Conservation (phyloP, 352 stramenopile species). For the Globisporangium perplexum region DNA sequence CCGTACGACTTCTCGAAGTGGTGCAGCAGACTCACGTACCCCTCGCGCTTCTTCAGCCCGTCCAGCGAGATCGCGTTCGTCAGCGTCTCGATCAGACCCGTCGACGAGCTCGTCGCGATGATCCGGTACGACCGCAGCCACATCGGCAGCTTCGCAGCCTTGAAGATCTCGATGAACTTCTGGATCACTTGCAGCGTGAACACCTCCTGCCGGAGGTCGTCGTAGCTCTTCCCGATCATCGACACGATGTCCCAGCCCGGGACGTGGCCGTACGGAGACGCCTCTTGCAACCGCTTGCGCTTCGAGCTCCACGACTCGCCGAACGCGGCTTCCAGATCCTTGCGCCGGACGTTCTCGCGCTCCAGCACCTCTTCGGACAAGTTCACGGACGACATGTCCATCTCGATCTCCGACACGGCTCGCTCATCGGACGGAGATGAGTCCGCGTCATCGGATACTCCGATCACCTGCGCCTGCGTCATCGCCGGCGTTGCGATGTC, state of each 20-base stretch:
- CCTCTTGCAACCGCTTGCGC: constrained; percentile 81
- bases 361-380: constrained; percentile 77
- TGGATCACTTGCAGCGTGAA: constrained; percentile 98
- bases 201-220: constrained; percentile 98
- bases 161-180: constrained; percentile 97
- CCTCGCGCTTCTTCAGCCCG: constrained; percentile 95
- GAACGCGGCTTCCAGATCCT: constrained; percentile 86
- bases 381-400: constrained; percentile 49
- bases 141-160: constrained; percentile 90
- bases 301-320: constrained; percentile 96
- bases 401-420: constrained; percentile 27
- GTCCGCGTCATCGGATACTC: constrained; percentile 15
- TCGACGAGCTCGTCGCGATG: constrained; percentile 93
- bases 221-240: constrained; percentile 99
- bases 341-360: constrained; percentile 71
- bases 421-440: constrained; percentile 21
- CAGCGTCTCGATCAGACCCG: constrained; percentile 97
- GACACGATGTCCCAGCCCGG: constrained; percentile 93
- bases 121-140: constrained; percentile 97
- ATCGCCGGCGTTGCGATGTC: constrained; percentile 52
- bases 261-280: constrained; percentile 84
- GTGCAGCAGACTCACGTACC: constrained; percentile 88
- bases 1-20: constrained; percentile 97
- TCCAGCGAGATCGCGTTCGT: constrained; percentile 97
- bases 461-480: constrained; percentile 18